Conservation (phyloP, 2,329 filamentous ascomycete species). For the Xylariomycetidae sp. region DNA sequence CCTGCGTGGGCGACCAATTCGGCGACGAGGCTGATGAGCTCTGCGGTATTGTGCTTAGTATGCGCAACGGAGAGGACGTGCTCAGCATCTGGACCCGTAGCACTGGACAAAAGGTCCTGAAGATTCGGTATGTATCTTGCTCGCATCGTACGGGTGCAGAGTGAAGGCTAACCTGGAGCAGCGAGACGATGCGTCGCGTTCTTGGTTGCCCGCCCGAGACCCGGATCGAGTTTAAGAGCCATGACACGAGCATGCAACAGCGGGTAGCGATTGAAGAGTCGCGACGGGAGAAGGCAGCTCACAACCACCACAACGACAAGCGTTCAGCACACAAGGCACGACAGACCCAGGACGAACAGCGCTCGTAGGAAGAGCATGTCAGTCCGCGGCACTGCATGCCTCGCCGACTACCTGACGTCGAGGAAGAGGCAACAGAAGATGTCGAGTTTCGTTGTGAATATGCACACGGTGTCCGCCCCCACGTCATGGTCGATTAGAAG, state of each 20-base stretch:
- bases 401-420: no score
- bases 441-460: no score
- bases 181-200: slow-evolving; percentile 89
- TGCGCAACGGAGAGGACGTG: slow-evolving; percentile 93
- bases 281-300: slow-evolving; percentile 71
- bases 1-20: slow-evolving; percentile 91
- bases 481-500: no score
- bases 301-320: slow-evolving; percentile 32
- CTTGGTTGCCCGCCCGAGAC: slow-evolving; percentile 84
- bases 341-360: slow-evolving; percentile 23
- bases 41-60: slow-evolving; percentile 88
- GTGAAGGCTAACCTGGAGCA: slow-evolving; percentile 31
- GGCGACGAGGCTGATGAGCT: slow-evolving; percentile 88
- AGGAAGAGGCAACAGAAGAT: no score
- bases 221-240: slow-evolving; percentile 89
- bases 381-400: no score
- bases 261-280: slow-evolving; percentile 85
- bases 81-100: slow-evolving; percentile 97
- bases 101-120: slow-evolving; percentile 87
- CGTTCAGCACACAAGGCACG: slow-evolving; percentile 25
- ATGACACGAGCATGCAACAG: slow-evolving; percentile 93
- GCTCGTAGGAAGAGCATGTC: slow-evolving; percentile 18
- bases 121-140: slow-evolving; percentile 70
- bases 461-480: no score
- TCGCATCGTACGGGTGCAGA: not conserved